Evolutionary conservation across 148 eudicot genomes (phyloP).

Genomic region (Heliamphora exappendiculata): DNA sequence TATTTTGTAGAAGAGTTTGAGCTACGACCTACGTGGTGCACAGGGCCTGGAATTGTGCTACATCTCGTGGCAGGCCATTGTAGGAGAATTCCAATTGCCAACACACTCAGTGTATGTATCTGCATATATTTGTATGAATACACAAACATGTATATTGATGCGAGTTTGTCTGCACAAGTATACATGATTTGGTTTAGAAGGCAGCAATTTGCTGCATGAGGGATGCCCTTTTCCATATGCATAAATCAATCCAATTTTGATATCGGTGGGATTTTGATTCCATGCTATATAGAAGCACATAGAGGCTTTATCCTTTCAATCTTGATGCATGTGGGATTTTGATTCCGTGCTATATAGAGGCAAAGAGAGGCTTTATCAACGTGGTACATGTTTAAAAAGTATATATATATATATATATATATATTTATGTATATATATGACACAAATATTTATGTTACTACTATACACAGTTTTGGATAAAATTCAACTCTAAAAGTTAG

Average conservation of each 20-base stretch:
- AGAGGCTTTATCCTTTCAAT: not conserved
- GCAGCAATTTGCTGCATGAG: constrained; percentile 3
- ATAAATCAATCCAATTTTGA: not conserved
- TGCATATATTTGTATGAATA: not conserved
- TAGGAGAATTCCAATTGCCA: not conserved
- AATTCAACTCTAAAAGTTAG: too few relatives aligned
- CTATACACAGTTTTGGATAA: too few relatives aligned
- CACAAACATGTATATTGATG: not conserved
- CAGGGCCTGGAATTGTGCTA: not conserved
- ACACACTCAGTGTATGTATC: not conserved
- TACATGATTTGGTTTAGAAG: not conserved
- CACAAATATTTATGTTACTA: too few relatives aligned
- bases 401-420: not conserved
- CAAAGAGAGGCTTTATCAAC: not conserved
- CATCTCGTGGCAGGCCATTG: not conserved
- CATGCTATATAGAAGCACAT: not conserved
- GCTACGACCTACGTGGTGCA: not conserved
- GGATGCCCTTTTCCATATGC: not conserved
- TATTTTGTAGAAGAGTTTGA: not conserved
- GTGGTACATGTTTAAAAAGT: not conserved
- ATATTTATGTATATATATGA: too few relatives aligned
- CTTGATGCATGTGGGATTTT: not conserved
- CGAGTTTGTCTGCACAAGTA: not conserved
- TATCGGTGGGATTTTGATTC: not conserved
- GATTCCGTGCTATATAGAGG: not conserved